These are phyloP conservation scores for Jacaranda mimosifolia DNA, from an alignment of 257 asterid species.

Conservation along the genomic window DNA sequence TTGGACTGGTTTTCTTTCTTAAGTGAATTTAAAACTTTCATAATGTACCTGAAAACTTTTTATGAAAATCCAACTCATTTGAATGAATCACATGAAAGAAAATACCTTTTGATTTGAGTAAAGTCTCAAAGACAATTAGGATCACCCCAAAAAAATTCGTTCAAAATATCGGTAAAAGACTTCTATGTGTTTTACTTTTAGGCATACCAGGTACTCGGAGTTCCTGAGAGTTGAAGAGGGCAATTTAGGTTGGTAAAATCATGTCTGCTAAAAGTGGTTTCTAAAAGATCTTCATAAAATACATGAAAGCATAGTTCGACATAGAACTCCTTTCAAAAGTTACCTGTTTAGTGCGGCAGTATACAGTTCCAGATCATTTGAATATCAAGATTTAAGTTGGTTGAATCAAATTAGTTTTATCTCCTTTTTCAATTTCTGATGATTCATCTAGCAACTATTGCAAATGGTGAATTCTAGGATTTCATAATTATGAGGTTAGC, in stretches of 20 bases:
- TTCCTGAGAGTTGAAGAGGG: background rate
- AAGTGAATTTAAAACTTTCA: background rate
- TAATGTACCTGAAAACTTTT: background rate
- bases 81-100: background rate
- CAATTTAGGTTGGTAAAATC: background rate
- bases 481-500: background rate
- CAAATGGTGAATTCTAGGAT: background rate
- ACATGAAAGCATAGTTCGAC: background rate
- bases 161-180: background rate
- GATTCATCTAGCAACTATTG: background rate
- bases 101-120: background rate
- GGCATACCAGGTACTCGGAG: background rate
- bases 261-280: background rate
- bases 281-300: background rate
- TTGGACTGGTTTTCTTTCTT: background rate
- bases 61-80: background rate
- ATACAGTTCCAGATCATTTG: background rate
- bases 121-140: background rate
- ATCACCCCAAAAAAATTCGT: background rate
- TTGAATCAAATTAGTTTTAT: background rate
- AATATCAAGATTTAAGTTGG: background rate
- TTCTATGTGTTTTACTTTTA: background rate
- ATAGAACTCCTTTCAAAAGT: background rate
- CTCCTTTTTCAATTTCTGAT: background rate
- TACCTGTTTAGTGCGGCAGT: background rate